Percentiles rank a stretch among this genome's conserved stretches.
Evolutionary conservation across 179 eudicot genomes (phyloP).

Genomic region (Carnegiea gigantea): DNA sequence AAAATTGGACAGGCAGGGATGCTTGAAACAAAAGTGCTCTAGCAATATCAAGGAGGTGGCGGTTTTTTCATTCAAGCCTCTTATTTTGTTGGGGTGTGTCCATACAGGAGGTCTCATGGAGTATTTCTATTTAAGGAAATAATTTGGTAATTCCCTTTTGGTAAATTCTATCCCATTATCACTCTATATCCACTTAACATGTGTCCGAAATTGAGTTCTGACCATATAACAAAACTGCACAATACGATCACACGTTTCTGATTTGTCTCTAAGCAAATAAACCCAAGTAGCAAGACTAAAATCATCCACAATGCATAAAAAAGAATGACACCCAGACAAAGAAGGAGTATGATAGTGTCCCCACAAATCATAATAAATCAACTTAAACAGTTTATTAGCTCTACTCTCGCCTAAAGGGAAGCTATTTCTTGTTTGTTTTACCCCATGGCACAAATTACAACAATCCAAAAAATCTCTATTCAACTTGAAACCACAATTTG

Average conservation of each 20-base stretch:
- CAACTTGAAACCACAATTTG: too few relatives aligned
- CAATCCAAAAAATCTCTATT: background rate
- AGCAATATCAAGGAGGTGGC: background rate
- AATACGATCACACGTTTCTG: background rate
- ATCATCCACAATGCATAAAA: background rate
- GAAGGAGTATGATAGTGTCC: background rate
- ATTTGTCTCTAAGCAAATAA: background rate
- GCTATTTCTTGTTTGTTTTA: background rate
- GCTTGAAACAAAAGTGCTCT: background rate
- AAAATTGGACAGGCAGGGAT: background rate
- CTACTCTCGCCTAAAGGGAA: background rate
- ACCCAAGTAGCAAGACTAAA: background rate
- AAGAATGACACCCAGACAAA: background rate
- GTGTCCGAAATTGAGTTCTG: background rate
- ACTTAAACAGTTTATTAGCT: background rate
- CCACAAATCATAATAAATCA: conserved; percentile 10
- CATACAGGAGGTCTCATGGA: background rate
- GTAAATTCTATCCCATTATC: background rate
- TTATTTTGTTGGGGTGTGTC: conserved; percentile 1
- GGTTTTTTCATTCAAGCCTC: background rate
- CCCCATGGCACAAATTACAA: background rate
- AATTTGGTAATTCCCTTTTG: background rate
- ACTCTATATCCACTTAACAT: background rate
- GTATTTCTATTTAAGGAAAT: background rate
- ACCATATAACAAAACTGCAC: background rate